Percentiles rank a stretch among this genome's conserved stretches.
phyloP scores from a whole-genome alignment of 2,329 filamentous ascomycete genomes.

The Exophiala aquamarina region DNA sequence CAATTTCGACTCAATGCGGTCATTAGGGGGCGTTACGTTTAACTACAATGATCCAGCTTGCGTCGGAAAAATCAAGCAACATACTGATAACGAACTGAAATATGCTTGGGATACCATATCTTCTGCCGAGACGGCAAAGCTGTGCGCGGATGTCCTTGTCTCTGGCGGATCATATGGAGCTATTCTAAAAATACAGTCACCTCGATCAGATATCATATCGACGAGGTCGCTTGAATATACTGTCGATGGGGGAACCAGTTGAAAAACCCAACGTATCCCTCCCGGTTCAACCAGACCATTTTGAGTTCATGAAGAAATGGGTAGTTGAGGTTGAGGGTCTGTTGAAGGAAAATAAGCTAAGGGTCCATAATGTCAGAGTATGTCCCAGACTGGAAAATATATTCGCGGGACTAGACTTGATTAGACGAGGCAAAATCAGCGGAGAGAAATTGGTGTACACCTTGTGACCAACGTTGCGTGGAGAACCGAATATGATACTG shows the following conservation, averaged over 20 bases:
- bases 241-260: conserved; percentile 33
- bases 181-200: conserved; percentile 28
- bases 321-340: conserved; percentile 39
- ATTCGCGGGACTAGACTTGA: conserved; percentile 42
- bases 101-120: conserved; percentile 39
- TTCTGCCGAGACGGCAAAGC: conserved; percentile 27
- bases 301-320: conserved; percentile 43
- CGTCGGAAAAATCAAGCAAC: conserved; percentile 31
- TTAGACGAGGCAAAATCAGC: conserved; percentile 47
- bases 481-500: too few species aligned
- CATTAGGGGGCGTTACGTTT: conserved; percentile 45
- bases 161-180: conserved; percentile 32
- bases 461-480: too few species aligned
- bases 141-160: conserved; percentile 36
- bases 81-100: conserved; percentile 37
- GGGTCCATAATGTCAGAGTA: conserved; percentile 43
- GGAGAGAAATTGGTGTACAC: conserved; percentile 51
- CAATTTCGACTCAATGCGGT: conserved; percentile 46
- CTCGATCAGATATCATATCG: conserved; percentile 33
- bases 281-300: conserved; percentile 34
- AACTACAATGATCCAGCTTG: conserved; percentile 44
- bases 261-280: conserved; percentile 4
- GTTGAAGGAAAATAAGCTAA: conserved; percentile 43
- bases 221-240: conserved; percentile 35
- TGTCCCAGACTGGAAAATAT: conserved; percentile 45